These are phyloP conservation scores for Vitis hybrid DNA, from an alignment of 177 flowering plant species.

Conservation along the genomic window DNA sequence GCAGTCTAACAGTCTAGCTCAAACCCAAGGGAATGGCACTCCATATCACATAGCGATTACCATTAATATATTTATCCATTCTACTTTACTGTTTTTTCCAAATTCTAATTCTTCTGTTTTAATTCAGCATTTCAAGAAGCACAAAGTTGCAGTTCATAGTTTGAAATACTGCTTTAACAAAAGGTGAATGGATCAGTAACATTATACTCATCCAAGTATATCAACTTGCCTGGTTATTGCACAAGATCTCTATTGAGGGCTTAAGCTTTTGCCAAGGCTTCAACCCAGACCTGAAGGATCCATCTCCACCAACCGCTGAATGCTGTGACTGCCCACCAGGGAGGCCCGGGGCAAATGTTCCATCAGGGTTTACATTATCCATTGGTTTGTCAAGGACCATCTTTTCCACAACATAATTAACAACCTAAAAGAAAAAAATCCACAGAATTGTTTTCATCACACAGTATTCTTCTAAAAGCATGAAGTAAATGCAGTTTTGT, in stretches of 20 bases:
- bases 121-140: too few relatives aligned
- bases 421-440: conserved; percentile 48
- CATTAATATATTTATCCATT: too few relatives aligned
- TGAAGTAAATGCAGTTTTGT: conserved; percentile 12
- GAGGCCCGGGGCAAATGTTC: conserved; percentile 47
- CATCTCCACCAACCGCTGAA: conserved; percentile 56
- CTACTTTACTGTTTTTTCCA: too few relatives aligned
- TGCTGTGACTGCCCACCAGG: conserved; percentile 52
- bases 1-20: too few relatives aligned
- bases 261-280: conserved; percentile 82
- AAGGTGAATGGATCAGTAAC: not conserved
- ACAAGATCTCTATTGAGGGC: conserved; percentile 86
- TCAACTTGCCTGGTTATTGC: conserved; percentile 90
- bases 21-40: too few relatives aligned
- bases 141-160: too few relatives aligned
- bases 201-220: not conserved
- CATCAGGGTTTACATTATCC: conserved; percentile 59
- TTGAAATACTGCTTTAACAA: too few relatives aligned
- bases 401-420: conserved; percentile 90
- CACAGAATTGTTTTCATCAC: not conserved
- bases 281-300: conserved; percentile 55
- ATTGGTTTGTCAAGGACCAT: conserved; percentile 84
- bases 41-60: too few relatives aligned
- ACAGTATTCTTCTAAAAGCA: not conserved
- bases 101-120: too few relatives aligned